Conservation (phyloP, 306 rosid genomes). For the Ormosia emarginata region DNA sequence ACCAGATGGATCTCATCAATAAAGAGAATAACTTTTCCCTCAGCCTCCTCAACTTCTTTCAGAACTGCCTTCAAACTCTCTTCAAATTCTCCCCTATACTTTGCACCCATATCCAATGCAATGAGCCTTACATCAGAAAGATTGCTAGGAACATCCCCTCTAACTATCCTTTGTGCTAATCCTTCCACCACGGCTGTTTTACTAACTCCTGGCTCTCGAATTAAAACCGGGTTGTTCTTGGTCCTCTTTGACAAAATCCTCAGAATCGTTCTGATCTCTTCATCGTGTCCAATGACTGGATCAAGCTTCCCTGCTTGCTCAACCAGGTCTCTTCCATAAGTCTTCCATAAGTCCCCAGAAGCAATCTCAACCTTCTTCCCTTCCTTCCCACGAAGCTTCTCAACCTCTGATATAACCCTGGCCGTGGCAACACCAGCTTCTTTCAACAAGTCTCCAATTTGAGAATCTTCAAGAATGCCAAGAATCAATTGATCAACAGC, state of each 20-base stretch:
- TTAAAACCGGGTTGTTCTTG: slow-evolving; percentile 85
- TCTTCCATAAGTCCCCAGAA: too few relatives aligned
- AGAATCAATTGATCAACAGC: slow-evolving; percentile 85
- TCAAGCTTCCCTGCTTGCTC: slow-evolving; percentile 89
- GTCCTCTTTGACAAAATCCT: slow-evolving; percentile 78
- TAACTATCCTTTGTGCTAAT: slow-evolving; percentile 77
- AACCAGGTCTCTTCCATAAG: slow-evolving; percentile 83
- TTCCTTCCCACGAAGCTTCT: too few relatives aligned
- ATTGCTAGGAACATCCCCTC: slow-evolving; percentile 86
- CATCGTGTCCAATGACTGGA: slow-evolving; percentile 87
- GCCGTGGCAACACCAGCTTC: slow-evolving; percentile 71
- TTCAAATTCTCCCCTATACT: slow-evolving; percentile 87
- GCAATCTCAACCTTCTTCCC: too few relatives aligned
- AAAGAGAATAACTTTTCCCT: slow-evolving; percentile 82
- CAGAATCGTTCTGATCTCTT: slow-evolving; percentile 79
- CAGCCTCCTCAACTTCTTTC: slow-evolving; percentile 91
- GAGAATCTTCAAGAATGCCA: slow-evolving; percentile 88
- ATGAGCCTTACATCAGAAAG: slow-evolving; percentile 82
- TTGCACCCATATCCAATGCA: slow-evolving; percentile 93
- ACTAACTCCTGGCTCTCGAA: slow-evolving; percentile 96
- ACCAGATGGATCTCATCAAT: slow-evolving; percentile 92
- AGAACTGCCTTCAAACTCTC: slow-evolving; percentile 80
- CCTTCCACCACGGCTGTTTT: slow-evolving; percentile 96
- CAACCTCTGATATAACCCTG: slow-evolving; percentile 69
- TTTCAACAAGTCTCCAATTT: slow-evolving; percentile 70